Base-by-base conservation (phyloP, 805 yeast species). In the Candida ponderosae region DNA sequence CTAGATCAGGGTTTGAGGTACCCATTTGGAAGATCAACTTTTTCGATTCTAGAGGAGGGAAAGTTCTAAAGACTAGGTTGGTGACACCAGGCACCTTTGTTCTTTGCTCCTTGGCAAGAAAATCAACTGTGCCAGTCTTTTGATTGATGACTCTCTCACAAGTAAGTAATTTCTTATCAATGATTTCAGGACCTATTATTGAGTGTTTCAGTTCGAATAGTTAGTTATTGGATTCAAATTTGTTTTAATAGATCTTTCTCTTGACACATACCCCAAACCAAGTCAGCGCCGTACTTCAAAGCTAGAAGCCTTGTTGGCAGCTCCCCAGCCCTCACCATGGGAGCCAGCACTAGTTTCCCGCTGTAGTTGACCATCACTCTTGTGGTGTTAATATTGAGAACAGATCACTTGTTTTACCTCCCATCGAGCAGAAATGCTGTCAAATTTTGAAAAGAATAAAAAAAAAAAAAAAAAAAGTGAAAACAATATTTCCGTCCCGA, bases 301-400 rank as follows among this genome's bases (percentile, higher is more conserved):
- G 96, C 80, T 45, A 89, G 56, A 7, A 90, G 67, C 39, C 98
- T 68, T 8, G 88, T 80, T 6, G 98, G 97, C 5, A 93, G 72
- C 62, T 93, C 98, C 11, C 97, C 96, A 30, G 90, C 83, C 27
- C 98, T 69, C 35, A 90, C 96, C 98, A 90, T 90, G 0, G 98
- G 98, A 1, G 97, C 97, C 29, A 90, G 70, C 17, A 81, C 94
- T 38, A 88, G 60, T 51, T 84, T 85, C 1, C 94, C 90, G 16
- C 74, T 70, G 60, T 78, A 89, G 26, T 73, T 76, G 5, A 82
- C 68, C 85, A 81, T 76, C 16, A 18, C 29, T 18, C 20, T 2
- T 6, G 14, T 17, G 20, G 17, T 24, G 10, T 21, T 9, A 6
- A 18, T 31, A 18, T 19, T n/a, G 17, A 11, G 20, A 34, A 11